Base-by-base conservation (phyloP, 768 basidiomycete species). In the Lentinula sp. region DNA sequence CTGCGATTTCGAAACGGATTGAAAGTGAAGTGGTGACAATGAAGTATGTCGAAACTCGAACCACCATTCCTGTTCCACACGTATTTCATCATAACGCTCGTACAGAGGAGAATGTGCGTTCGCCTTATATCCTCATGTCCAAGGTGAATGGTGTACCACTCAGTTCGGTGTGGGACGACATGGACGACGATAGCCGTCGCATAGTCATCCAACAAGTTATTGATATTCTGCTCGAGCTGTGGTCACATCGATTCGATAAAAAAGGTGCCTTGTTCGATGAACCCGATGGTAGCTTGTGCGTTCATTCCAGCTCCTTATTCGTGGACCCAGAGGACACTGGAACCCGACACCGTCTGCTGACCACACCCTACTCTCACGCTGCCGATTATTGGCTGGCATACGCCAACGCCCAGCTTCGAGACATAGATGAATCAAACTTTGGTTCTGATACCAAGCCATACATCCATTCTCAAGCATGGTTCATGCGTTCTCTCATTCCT, bases 51-150 rank as follows among this genome's bases (percentile, higher is more conserved):
- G 56, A 48, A 46, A 45, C 51, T 49, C 57, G 48, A 16, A 62
- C 56, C n/a, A 42, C 59, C 18, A 57, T 62, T 43, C 57, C 61
- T 28, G 40, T 62, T 28, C 61, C 61, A 13, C 61, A 50, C 32
- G 61, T 57, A 16, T 9, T 62, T 43, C 43, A 62, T 31, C 48
- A 62, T 55, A 62, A 42, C 37, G 39, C 32, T 49, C 45, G 16
- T 37, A 32, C 45, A 10, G 48, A 48, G 46, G 43, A 58, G 18
- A 8, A 54, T 18, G 53, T 59, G 13, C 28, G 56, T 23, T 48
- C 42, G 32, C 61, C 61, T 45, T 62, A 62, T 55, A 62, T 62
- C 43, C 56, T 62, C 10, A 62, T 62, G 61, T 54, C 53, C 37
- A 54, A 54, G 35, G 53, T 54, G 18, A 18, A 54, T 48, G 60